phyloP scores from a whole-genome alignment of 176 grass and related monocot genomes.

The Phoenix roebelenii region DNA sequence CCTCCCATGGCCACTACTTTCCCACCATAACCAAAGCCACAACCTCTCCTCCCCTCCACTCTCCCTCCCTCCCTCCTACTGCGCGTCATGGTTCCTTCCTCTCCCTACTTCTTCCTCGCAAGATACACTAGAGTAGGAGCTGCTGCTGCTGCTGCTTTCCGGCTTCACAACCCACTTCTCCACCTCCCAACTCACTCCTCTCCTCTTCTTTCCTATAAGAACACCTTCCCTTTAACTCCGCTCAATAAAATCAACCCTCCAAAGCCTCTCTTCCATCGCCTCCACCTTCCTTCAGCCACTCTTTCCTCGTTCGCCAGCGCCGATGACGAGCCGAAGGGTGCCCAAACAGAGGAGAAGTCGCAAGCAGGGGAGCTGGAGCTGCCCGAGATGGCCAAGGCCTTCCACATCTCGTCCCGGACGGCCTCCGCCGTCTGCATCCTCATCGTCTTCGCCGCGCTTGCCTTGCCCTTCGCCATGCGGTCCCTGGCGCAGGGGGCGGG shows the following conservation, averaged over 20 bases:
- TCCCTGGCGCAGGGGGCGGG: slow-evolving; percentile 42
- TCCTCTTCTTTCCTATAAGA: background rate
- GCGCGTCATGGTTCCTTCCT: slow-evolving; percentile 58
- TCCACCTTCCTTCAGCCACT: slow-evolving; percentile 30
- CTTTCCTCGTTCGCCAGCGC: slow-evolving; percentile 57
- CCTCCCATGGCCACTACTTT: slow-evolving; percentile 33
- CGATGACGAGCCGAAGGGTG: slow-evolving; percentile 17
- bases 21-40: slow-evolving; percentile 20
- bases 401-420: slow-evolving; percentile 64
- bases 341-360: slow-evolving; percentile 6
- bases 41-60: background rate
- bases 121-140: slow-evolving; percentile 37
- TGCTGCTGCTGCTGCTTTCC: slow-evolving; percentile 32
- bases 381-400: slow-evolving; percentile 73
- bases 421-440: slow-evolving; percentile 48
- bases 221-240: slow-evolving; percentile 10
- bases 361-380: slow-evolving; percentile 19
- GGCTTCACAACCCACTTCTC: slow-evolving; percentile 27
- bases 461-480: slow-evolving; percentile 54
- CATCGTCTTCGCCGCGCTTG: slow-evolving; percentile 69
- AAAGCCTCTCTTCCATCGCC: slow-evolving; percentile 10
- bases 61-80: background rate
- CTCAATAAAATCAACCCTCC: slow-evolving; percentile 5
- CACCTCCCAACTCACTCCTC: slow-evolving; percentile 26
- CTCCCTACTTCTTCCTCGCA: slow-evolving; percentile 50